Base-by-base conservation (phyloP, 768 basidiomycete genomes). In the Amanita exitialis region DNA sequence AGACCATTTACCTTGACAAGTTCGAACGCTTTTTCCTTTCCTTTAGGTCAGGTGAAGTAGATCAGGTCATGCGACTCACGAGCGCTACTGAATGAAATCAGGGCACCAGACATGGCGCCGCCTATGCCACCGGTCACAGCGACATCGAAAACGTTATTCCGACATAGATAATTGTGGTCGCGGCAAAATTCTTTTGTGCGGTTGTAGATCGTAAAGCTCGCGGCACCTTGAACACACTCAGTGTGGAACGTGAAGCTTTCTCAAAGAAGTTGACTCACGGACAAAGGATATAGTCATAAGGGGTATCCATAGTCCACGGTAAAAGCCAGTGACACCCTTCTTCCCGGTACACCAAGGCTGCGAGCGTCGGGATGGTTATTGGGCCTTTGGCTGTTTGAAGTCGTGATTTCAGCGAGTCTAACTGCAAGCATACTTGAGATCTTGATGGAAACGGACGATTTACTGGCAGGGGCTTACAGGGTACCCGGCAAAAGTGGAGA, bases 201-300 rank as follows among this genome's bases (percentile, higher is more conserved):
- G 47, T 82, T 87, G 66, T 94, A 94, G 57, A 95, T 92, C 0
- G 87, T 89, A 69, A 96, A 94, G 44, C 87, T 90, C 28, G 89
- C 84, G 27, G 92, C 90, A 56, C 90, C 88, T 92, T 57, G 20
- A 27, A 51, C 46, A 18, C 10, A 21, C 28, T 38, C 16, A 28
- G 16, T 20, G 54, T 32, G 35, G 47, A 51, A 23, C 7, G 10
- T 8, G 23, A 25, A 10, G 13, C 18, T 18, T 38, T 49, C 30
- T 10, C 12, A 27, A 13, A 16, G 47, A 16, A 45, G 44, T 44
- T n/a, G 49, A 90, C 89, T 69, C 65, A 83, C 95, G 90, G 65
- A 97, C 93, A 64, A 95, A 91, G 4, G 93, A 92, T 59, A 98
- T 98, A 7, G 93, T 95, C 67, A 92, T 75, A 50, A 97, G 78